Conservation (phyloP, 345 rosid species). For the Crucihimalaya himalaica region DNA sequence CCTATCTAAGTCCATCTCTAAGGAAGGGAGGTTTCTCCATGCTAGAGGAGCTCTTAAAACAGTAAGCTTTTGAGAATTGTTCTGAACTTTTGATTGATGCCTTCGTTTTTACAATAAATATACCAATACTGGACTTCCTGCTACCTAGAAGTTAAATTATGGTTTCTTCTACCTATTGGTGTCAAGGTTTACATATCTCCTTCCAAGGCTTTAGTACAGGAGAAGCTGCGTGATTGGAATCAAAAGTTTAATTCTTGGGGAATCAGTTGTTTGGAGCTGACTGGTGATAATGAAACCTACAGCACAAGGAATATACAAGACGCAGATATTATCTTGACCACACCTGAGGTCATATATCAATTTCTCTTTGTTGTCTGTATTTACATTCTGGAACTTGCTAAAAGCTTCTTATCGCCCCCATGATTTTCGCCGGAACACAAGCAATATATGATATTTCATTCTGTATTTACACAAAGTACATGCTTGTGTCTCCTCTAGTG, state of each 20-base stretch:
- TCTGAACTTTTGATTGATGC: background rate
- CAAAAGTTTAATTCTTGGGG: conserved; percentile 83
- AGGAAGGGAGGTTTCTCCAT: conserved; percentile 63
- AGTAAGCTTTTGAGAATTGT: conserved; percentile 46
- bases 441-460: conserved; percentile 7
- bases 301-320: conserved; percentile 73
- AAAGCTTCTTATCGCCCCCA: background rate
- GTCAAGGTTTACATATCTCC: conserved; percentile 86
- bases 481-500: conserved; percentile 17
- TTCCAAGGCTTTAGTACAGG: conserved; percentile 95
- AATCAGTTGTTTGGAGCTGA: conserved; percentile 84
- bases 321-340: conserved; percentile 88
- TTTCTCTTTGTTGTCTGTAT: conserved; percentile 1
- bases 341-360: conserved; percentile 75
- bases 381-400: background rate
- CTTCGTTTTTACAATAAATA: background rate
- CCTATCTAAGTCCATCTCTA: conserved; percentile 67
- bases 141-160: background rate
- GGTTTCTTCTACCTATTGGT: conserved; percentile 32
- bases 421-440: background rate
- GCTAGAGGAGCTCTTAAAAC: conserved; percentile 86
- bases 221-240: conserved; percentile 92
- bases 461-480: background rate
- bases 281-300: conserved; percentile 86
- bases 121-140: conserved; percentile 2